Percentiles rank a stretch among this genome's conserved stretches.
These are phyloP conservation scores for Drosera spatulata DNA, from an alignment of 179 eudicot genomes.

Conservation along the genomic window DNA sequence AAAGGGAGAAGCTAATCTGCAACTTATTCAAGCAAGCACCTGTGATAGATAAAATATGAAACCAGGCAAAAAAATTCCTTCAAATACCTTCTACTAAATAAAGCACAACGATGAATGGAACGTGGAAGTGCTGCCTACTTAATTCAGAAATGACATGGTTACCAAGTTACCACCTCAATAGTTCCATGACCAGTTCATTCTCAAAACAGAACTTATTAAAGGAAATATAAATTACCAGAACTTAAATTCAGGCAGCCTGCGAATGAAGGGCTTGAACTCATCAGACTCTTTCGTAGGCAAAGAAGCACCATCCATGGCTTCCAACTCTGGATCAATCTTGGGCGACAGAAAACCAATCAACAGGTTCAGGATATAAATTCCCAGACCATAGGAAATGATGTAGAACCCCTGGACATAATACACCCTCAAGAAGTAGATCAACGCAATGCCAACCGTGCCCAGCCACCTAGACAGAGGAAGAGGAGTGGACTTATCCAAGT, in stretches of 20 bases:
- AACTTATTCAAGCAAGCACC: too few species aligned
- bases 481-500: constrained; percentile 37
- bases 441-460: constrained; percentile 20
- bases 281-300: constrained; percentile 39
- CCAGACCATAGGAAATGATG: constrained; percentile 33
- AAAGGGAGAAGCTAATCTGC: too few species aligned
- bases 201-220: too few species aligned
- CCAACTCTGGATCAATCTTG: constrained; percentile 37
- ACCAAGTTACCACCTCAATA: too few species aligned
- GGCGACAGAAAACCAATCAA: constrained; percentile 44
- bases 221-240: constrained; percentile 14
- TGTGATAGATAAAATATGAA: too few species aligned
- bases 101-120: too few species aligned
- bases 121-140: too few species aligned
- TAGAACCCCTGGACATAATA: constrained; percentile 29
- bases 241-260: constrained; percentile 46
- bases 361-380: constrained; percentile 35
- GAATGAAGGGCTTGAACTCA: constrained; percentile 47
- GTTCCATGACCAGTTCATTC: too few species aligned
- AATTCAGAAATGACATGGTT: too few species aligned
- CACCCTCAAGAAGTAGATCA: constrained; percentile 23
- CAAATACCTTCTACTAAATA: too few species aligned
- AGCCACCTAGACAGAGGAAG: constrained; percentile 31
- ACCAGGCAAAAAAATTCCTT: too few species aligned
- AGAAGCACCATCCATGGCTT: constrained; percentile 28